A percentile compares a stretch with the other conserved stretches of the same genome.
Evolutionary conservation across 1,139 yeast genomes (phyloP).

Genomic region (Blastobotrys malaysiensis): DNA sequence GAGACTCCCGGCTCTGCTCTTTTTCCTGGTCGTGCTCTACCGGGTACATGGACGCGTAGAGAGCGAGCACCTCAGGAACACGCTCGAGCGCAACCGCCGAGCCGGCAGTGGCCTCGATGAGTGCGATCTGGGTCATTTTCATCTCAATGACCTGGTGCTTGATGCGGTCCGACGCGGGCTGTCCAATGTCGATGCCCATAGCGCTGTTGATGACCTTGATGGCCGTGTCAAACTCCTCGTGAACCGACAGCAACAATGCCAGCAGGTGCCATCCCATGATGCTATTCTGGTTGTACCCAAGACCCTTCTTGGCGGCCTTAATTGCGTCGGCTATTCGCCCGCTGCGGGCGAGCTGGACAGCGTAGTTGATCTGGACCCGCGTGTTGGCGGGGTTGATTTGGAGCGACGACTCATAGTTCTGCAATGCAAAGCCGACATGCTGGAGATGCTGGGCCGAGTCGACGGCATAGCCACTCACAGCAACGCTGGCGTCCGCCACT

Average conservation of each 20-base stretch:
- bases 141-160: constrained; percentile 43
- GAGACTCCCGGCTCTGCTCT: neutral
- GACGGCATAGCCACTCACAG: constrained; percentile 18
- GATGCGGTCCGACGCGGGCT: constrained; percentile 10
- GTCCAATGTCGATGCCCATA: constrained; percentile 20
- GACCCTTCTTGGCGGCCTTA: constrained; percentile 32
- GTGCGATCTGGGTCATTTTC: constrained; percentile 69
- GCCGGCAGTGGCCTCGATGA: constrained; percentile 61
- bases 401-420: constrained; percentile 24
- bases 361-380: constrained; percentile 26
- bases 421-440: constrained; percentile 20
- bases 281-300: constrained; percentile 38
- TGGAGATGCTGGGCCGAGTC: constrained; percentile 17
- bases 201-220: constrained; percentile 42
- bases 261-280: constrained; percentile 49
- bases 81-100: constrained; percentile 56
- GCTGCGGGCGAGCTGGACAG: constrained; percentile 27
- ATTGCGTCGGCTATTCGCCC: constrained; percentile 28
- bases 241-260: constrained; percentile 47
- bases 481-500: constrained; percentile 12
- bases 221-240: constrained; percentile 45
- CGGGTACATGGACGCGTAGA: constrained; percentile 51
- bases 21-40: neutral
- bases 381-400: constrained; percentile 17
- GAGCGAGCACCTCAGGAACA: constrained; percentile 59